Base-by-base conservation (phyloP, 2,329 filamentous ascomycete genomes). In the Fusarium piperis region DNA sequence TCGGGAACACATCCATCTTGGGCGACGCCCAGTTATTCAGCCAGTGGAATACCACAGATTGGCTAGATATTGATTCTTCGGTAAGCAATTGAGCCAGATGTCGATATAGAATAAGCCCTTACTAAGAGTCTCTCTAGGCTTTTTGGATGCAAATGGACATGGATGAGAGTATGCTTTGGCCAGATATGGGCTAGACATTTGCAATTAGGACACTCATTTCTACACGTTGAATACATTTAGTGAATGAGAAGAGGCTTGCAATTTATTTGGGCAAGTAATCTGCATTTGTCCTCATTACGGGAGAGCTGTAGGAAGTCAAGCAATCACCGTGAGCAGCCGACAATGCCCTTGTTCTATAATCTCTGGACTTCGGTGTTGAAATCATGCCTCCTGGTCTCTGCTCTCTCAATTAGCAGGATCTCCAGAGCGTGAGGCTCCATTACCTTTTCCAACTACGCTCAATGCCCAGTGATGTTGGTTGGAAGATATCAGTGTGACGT, bases 61-160 rank as follows among this genome's bases (percentile, higher is more conserved):
- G 71, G 71, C 11, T 73, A 15, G 69, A 70, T 2, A 67, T 73
- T 2, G 71, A 73, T 23, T 67, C 71, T 4, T 73, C 68, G 3
- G 71, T 73, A 63, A 65, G 70, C 28, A 1, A 28, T n/a, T 16
- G 4, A 18, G 15, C 10, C 5, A 55, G 36, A 11, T n/a, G 9
- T 16, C 6, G 6, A 3, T 16, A 16, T 15, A 36, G 12, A 8
- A 6, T 11, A 4, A 28, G 9, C 20, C 20, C 4, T n/a, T 28
- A 13, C 32, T 38, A 10, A 55, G 10, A 28, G 48, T 16, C 9
- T 38, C 6, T 2, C 7, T 9, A 56, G 52, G 52, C 52, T 5
- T 56, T 56, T 38, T 56, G 33, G 52, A 36, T 36, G 20, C 52
- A 56, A 30, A 56, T 56, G 52, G 52, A 56, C 6, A 38, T 33